Evolutionary conservation across 345 rosid species (phyloP).

Genomic region (Limnanthes douglasii): DNA sequence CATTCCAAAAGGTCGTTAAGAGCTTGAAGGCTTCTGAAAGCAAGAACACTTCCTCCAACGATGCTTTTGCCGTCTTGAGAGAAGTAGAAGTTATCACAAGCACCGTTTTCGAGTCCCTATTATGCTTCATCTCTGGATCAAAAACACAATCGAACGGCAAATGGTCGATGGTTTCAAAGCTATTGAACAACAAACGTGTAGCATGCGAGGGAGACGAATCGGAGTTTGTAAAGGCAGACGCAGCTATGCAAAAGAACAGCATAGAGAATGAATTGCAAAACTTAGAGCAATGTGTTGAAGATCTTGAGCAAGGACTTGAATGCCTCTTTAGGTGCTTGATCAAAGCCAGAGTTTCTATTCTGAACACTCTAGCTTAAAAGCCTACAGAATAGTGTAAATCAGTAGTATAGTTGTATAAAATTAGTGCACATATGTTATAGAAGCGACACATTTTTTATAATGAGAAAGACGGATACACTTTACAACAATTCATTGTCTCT

Average conservation of each 20-base stretch:
- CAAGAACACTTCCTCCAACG: constrained; percentile 5
- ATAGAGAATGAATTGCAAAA: constrained; percentile 9
- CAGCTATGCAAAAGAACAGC: constrained; percentile 8
- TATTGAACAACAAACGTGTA: constrained; percentile 14
- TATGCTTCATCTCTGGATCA: constrained; percentile 20
- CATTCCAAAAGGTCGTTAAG: constrained; percentile 21
- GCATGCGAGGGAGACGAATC: constrained; percentile 12
- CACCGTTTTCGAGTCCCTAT: constrained; percentile 17
- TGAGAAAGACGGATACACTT: no score
- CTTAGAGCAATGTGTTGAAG: constrained; percentile 24
- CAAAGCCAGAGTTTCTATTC: constrained; percentile 25
- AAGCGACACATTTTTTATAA: no score
- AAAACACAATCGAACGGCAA: constrained; percentile 6
- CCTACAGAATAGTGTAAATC: no score
- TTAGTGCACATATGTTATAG: no score
- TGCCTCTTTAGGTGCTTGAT: constrained; percentile 22
- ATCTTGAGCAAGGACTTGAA: constrained; percentile 31
- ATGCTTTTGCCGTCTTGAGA: constrained; percentile 11
- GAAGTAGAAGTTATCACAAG: constrained; percentile 17
- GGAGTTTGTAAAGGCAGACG: constrained; percentile 20
- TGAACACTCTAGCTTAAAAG: no score
- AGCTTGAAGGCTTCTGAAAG: constrained; percentile 11
- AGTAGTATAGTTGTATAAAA: no score
- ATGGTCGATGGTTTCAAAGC: constrained; percentile 24
- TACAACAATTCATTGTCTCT: no score